Evolutionary conservation across 768 basidiomycete species (phyloP).

Genomic region (Jaapia argillacea): DNA sequence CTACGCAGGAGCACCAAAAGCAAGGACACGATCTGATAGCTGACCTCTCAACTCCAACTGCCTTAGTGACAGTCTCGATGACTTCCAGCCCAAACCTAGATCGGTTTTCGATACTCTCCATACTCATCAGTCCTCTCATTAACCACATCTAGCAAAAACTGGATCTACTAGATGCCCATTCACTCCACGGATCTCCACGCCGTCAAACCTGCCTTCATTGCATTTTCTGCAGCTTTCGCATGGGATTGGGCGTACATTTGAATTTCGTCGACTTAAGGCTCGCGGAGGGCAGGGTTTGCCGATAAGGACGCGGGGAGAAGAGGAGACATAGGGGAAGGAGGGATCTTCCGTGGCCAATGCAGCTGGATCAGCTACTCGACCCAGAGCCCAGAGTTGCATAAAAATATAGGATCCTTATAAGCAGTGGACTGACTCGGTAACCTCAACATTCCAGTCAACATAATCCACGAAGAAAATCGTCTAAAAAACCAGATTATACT

Average conservation of each 20-base stretch:
- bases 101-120: constrained; percentile 55
- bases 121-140: constrained; percentile 57
- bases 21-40: constrained; percentile 51
- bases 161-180: constrained; percentile 39
- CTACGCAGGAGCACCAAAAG: neutral
- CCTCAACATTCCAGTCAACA: neutral
- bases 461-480: neutral
- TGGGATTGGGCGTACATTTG: constrained; percentile 39
- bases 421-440: constrained; percentile 5
- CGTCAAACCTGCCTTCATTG: constrained; percentile 62
- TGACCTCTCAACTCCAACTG: constrained; percentile 43
- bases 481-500: neutral
- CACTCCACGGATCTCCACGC: constrained; percentile 35
- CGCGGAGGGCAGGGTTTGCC: constrained; percentile 19
- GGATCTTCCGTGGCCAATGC: constrained; percentile 13
- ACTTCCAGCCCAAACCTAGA: constrained; percentile 47
- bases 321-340: constrained; percentile 13
- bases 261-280: constrained; percentile 32
- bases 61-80: constrained; percentile 36
- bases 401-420: constrained; percentile 5
- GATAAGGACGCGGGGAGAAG: constrained; percentile 14
- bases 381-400: constrained; percentile 15
- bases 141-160: constrained; percentile 48
- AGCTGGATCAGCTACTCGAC: constrained; percentile 20
- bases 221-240: constrained; percentile 43